Evolutionary conservation across 768 basidiomycete species (phyloP), one percentile per base, ranked within the genome.

Genomic region (Hypholoma sublateritium): DNA sequence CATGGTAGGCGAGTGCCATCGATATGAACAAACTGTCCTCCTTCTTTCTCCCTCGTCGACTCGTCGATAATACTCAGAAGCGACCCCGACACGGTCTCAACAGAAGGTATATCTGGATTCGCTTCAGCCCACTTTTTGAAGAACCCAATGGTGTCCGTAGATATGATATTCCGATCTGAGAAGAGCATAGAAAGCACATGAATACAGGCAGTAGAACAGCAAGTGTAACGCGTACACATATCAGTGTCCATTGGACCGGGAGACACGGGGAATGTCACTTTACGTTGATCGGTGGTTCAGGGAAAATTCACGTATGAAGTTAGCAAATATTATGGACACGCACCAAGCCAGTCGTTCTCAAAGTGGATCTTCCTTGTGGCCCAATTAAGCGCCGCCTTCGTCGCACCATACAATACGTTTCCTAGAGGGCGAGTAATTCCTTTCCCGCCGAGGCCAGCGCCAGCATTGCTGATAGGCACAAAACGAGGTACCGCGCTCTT

Each of bases 261-360:
- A 1, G 28, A 35, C 11, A 46, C 4, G 8, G 53, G 53, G 24
- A 55, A 55, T 4, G 28, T 17, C 2, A 47, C 53, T 55, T 32
- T 32, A 36, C n/a, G 21, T 16, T 12, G 16, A 28, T 1, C 19
- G 19, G 12, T n/a, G 14, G 19, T 45, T 5, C 21, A 7, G 13
- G 17, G 24, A 1, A 17, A 21, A 6, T 13, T 21, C 6, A 14
- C 9, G 8, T 16, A 16, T 12, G 42, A 2, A 12, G 25, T 11
- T 19, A n/a, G 8, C 32, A 13, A 21, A 44, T 21, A 14, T 41
- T 47, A 5, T 41, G 6, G 17, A 5, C 12, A 41, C 39, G 39
- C 14, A 59, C 58, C 28, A 25, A 59, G 48, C 58, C 58, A 59
- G 8, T 55, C 42, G 43, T 59, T 59, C 34, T 59, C 58, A 22